Conservation (phyloP, 108 stramenopile species). For the Tribonema minus region DNA sequence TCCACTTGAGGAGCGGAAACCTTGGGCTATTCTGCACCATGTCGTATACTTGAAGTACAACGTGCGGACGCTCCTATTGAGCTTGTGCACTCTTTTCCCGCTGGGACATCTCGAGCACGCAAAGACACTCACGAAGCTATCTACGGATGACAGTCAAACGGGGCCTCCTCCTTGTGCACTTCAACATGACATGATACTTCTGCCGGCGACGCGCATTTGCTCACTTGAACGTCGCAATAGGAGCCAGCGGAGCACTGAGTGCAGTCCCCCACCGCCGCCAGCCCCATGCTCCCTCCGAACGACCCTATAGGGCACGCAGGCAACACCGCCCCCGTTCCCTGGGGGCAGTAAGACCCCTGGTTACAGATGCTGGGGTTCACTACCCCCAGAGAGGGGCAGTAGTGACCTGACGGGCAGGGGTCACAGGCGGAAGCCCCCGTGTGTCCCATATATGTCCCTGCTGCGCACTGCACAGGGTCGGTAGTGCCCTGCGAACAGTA, state of each 20-base stretch:
- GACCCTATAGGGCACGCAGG: not conserved
- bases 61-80: too few relatives aligned
- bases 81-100: too few relatives aligned
- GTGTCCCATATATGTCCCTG: not conserved
- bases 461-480: not conserved
- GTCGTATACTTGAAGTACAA: too few relatives aligned
- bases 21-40: too few relatives aligned
- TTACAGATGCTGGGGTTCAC: not conserved
- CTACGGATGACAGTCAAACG: too few relatives aligned
- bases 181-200: too few relatives aligned
- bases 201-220: too few relatives aligned
- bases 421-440: not conserved
- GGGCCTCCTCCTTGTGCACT: too few relatives aligned
- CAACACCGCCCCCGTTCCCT: not conserved
- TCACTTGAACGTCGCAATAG: not conserved
- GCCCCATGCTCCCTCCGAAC: not conserved
- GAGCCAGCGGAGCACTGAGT: not conserved
- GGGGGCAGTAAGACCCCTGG: not conserved
- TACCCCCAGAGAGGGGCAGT: not conserved
- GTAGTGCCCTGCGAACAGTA: not conserved
- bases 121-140: too few relatives aligned
- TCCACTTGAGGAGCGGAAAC: too few relatives aligned
- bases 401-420: not conserved
- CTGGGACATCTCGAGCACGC: too few relatives aligned
- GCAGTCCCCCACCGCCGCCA: not conserved